Percentiles rank a stretch among this genome's conserved stretches.
Evolutionary conservation across 192 early-diverging fungal species (phyloP).

Genomic region (Endogone sp.): DNA sequence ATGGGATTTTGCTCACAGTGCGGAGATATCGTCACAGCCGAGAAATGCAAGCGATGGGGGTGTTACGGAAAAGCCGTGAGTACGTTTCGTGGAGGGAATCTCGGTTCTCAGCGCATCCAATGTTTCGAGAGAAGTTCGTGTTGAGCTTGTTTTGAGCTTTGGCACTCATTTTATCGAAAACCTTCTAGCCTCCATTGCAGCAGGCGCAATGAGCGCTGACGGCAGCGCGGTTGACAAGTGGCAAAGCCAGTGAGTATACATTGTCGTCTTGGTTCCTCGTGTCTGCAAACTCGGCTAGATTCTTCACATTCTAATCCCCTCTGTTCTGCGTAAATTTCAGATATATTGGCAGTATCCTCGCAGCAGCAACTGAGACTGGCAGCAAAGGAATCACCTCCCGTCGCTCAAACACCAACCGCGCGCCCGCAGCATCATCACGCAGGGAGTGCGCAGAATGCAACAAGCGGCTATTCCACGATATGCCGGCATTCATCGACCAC

Average conservation of each 20-base stretch:
- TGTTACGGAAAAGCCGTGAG: neutral
- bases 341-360: neutral
- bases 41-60: neutral
- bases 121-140: too few species aligned
- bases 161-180: neutral
- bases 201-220: neutral
- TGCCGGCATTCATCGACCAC: neutral
- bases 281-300: neutral
- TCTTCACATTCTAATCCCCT: neutral
- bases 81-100: neutral
- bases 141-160: neutral
- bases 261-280: neutral
- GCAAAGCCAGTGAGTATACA: neutral
- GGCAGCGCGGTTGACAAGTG: neutral
- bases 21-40: neutral
- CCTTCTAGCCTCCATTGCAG: neutral
- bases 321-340: neutral
- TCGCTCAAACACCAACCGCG: neutral
- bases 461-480: neutral
- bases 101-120: neutral
- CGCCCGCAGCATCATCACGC: neutral
- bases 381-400: neutral
- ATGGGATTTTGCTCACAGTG: neutral
- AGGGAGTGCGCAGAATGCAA: neutral
- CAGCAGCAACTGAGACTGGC: too few species aligned